Percentiles rank a stretch among this genome's conserved stretches.
Evolutionary conservation across 1,284 basidiomycete genomes (phyloP).

Genomic region (Cryptococcus deneoformans): DNA sequence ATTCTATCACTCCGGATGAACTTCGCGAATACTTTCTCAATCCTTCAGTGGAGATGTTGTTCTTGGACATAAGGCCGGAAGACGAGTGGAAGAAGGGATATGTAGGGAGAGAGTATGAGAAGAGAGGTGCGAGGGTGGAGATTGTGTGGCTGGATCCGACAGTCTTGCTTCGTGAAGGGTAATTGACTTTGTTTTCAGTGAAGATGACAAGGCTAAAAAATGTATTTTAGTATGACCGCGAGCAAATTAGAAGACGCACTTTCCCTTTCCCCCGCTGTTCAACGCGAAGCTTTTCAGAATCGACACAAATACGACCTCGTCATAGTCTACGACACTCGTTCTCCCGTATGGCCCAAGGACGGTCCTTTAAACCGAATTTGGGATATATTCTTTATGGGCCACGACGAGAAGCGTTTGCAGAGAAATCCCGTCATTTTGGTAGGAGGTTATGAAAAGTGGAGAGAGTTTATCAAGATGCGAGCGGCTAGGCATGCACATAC

Average conservation of each 20-base stretch:
- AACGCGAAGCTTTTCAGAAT: constrained; percentile 69
- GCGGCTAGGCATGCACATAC: constrained; percentile 12
- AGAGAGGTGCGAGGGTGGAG: constrained; percentile 47
- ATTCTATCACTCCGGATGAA: constrained; percentile 60
- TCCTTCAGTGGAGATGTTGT: constrained; percentile 61
- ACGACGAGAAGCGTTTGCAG: constrained; percentile 69
- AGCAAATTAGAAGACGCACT: constrained; percentile 73
- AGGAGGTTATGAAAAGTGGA: constrained; percentile 85
- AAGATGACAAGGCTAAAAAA: not conserved
- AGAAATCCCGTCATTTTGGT: constrained; percentile 77
- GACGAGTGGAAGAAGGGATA: constrained; percentile 72
- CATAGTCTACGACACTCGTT: constrained; percentile 79
- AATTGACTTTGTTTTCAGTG: constrained; percentile 37
- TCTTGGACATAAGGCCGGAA: constrained; percentile 78
- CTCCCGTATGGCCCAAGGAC: constrained; percentile 55
- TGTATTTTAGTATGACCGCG: constrained; percentile 59
- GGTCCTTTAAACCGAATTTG: constrained; percentile 63
- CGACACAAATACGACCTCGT: constrained; percentile 87
- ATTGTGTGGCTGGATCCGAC: constrained; percentile 84
- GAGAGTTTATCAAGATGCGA: constrained; percentile 55
- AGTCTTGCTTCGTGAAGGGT: constrained; percentile 67
- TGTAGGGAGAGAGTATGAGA: constrained; percentile 58
- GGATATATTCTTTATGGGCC: constrained; percentile 66
- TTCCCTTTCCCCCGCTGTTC: constrained; percentile 64
- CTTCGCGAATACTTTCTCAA: constrained; percentile 61